phyloP scores from a whole-genome alignment of 2,329 filamentous ascomycete genomes.

The Neofusicoccum parvum region DNA sequence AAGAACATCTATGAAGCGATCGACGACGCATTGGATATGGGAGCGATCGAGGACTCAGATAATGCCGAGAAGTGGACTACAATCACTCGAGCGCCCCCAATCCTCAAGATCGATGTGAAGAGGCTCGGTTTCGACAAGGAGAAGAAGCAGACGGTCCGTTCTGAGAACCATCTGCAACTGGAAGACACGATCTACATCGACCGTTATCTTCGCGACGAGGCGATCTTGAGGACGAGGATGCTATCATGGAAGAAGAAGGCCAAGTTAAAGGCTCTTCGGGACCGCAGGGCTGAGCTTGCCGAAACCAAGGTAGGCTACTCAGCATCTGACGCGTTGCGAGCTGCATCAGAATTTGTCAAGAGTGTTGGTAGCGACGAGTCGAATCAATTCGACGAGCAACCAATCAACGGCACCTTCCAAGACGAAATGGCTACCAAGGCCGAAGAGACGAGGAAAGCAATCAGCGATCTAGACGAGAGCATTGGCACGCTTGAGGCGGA shows the following conservation, averaged over 20 bases:
- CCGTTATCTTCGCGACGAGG: constrained; percentile 61
- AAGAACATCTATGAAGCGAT: constrained; percentile 80
- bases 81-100: constrained; percentile 69
- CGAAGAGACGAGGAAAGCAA: constrained; percentile 21
- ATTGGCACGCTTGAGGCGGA: constrained; percentile 53
- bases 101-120: constrained; percentile 88
- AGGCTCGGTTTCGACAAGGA: constrained; percentile 71
- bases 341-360: constrained; percentile 32
- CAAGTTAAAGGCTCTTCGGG: constrained; percentile 60
- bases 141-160: constrained; percentile 65
- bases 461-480: constrained; percentile 25
- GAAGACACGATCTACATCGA: constrained; percentile 83
- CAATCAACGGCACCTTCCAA: background rate
- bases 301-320: constrained; percentile 36
- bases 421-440: constrained; percentile 18
- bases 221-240: constrained; percentile 60
- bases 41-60: constrained; percentile 57
- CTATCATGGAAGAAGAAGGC: constrained; percentile 75
- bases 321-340: constrained; percentile 35
- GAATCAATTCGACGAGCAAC: background rate
- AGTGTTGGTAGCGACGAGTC: constrained; percentile 21
- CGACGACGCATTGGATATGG: constrained; percentile 80
- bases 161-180: constrained; percentile 76
- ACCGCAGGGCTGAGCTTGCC: constrained; percentile 45
- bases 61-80: constrained; percentile 33